Base-by-base conservation (phyloP, 495 filamentous ascomycete species). In the Hyaloscypha variabilis region DNA sequence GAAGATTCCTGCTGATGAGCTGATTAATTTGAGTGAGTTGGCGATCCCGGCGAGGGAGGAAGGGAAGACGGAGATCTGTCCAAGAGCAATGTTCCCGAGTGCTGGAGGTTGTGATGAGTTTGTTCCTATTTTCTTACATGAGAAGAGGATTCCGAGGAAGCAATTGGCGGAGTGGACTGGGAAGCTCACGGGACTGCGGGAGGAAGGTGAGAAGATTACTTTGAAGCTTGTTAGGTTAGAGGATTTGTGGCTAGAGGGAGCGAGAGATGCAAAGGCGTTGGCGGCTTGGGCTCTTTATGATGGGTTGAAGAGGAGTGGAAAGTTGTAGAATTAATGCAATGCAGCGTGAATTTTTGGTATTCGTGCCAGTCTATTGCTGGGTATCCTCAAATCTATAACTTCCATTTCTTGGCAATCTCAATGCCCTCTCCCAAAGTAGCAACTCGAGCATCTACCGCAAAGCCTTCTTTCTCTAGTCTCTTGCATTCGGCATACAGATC, bases 371-470 rank as follows among this genome's bases (percentile, higher is more conserved):
- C 50, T 26, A 8, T 46, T 29, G 13, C 24, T 31, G 24, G 34
- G 8, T 54, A 55, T 21, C 58, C 50, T 13, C 34, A 34, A 21
- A 2, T 57, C 59, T 67, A 72, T 50, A 71, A 60, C 51, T 65
- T 71, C 66, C 69, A 71, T 70, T 79, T 81, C 74, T 85, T 91
- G 51, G 89, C 91, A 69, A 93, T 75, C 77, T 95, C 90, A 63
- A 97, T 90, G 0, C 93, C 93, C 75, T 94, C 91, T 6, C 93
- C 93, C 53, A 97, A 78, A 57, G 90, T 91, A 0, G 90, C 93
- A 17, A 96, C 88, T 29, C 93, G 82, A 4, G 93, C 91, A 79
- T 97, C 93, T 70, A 96, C 91, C 4, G 91, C 93, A 73, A 87
- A 93, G 0, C 93, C 93, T 63, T 92, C 79, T 17, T 77, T 77